Base-by-base conservation (phyloP, 2,329 filamentous ascomycete genomes). In the Diaporthe longicolla region DNA sequence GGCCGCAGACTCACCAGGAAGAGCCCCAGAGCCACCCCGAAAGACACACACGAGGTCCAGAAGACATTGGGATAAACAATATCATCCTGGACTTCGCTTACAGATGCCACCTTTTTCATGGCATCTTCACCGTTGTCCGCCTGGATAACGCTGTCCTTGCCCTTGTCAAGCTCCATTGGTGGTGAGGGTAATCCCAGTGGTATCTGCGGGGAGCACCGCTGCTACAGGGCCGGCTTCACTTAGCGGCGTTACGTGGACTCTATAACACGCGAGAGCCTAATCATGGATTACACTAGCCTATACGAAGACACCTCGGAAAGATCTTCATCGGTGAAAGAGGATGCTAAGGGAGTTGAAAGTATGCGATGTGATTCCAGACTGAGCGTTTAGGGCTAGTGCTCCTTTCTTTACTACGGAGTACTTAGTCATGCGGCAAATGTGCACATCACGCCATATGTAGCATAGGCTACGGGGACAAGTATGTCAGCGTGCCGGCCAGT, bases 21-120 rank as follows among this genome's bases (percentile, higher is more conserved):
- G 45, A 66, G 61, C 1, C 61, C 61, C 13, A 52, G 17, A 3
- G 61, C 61, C 29, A 66, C 61, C 26, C 61, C 61, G 1, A 66
- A 35, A 37, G 61, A 66, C 1, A 66, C 61, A 37, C 61, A 66
- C 1, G 61, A 66, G 6, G 61, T 66, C 61, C 61, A 50, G 29
- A 66, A 66, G 43, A 66, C 61, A 7, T 50, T 66, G 21, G 61
- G 61, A 4, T 66, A 52, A 19, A 24, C 45, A 24, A 52, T 52
- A 15, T 21, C 26, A 11, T 35, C 43, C 0, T 52, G 45, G 6
- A 7, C 21, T 11, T 50, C 43, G 1, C 13, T 9, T 6, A 1
- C 21, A 1, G 29, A 24, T 1, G 43, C 0, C 13, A 15, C 13
- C 29, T 66, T 66, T 32, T 29, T 11, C 26, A 24, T 21, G 2